Evolutionary conservation across 306 rosid genomes (phyloP).

Genomic region (Cercis canadensis): DNA sequence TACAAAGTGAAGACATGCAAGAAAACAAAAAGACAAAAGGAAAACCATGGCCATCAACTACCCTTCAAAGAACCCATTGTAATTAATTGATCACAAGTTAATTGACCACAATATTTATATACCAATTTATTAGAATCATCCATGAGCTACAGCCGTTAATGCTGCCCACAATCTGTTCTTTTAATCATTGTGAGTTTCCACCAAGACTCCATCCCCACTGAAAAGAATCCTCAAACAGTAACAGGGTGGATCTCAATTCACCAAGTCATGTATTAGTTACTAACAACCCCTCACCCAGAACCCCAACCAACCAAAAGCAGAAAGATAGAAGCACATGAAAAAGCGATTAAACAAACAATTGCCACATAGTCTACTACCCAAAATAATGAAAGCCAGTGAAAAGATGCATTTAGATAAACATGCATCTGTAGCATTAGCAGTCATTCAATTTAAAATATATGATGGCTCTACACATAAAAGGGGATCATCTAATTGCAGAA

Average conservation of each 20-base stretch:
- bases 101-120: too few relatives aligned
- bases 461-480: neutral
- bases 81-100: too few relatives aligned
- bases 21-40: too few relatives aligned
- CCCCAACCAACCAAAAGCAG: neutral
- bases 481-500: conserved; percentile 8
- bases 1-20: too few relatives aligned
- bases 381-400: neutral
- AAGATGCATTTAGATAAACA: conserved; percentile 15
- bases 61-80: neutral
- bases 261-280: conserved; percentile 4
- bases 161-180: neutral
- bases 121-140: too few relatives aligned
- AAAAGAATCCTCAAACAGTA: conserved; percentile 6
- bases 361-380: neutral
- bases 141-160: neutral
- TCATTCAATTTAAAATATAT: conserved; percentile 13
- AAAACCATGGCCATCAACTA: too few relatives aligned
- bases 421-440: conserved; percentile 6
- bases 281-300: conserved; percentile 4
- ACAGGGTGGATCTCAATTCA: conserved; percentile 14
- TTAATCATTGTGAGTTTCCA: neutral
- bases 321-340: neutral
- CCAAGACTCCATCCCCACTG: neutral
- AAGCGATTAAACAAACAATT: conserved; percentile 24